phyloP scores from a whole-genome alignment of 169 alveolate genomes.

The Cryptosporidium canis region DNA sequence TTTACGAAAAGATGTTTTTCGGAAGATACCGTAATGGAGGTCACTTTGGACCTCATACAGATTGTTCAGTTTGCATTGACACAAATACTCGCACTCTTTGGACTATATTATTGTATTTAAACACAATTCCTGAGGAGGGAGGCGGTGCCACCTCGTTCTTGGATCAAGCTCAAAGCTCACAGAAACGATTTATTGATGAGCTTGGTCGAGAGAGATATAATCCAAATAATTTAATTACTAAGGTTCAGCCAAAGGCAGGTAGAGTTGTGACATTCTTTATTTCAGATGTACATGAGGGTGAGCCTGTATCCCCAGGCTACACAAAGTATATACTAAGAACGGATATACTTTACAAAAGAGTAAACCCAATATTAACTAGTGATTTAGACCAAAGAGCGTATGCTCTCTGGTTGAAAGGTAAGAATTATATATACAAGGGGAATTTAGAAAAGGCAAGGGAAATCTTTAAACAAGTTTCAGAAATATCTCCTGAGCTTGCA shows the following conservation, averaged over 20 bases:
- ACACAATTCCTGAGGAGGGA: constrained; percentile 58
- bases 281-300: constrained; percentile 79
- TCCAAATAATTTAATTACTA: constrained; percentile 17
- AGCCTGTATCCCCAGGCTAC: constrained; percentile 68
- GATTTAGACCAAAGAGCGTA: constrained; percentile 39
- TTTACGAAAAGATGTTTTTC: constrained; percentile 55
- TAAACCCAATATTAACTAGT: constrained; percentile 40
- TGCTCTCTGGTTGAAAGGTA: constrained; percentile 42
- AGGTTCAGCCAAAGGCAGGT: constrained; percentile 67
- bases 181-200: constrained; percentile 22
- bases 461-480: constrained; percentile 10
- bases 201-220: constrained; percentile 39
- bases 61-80: constrained; percentile 76
- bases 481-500: constrained; percentile 69
- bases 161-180: constrained; percentile 11
- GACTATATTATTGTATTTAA: constrained; percentile 75
- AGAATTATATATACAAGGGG: constrained; percentile 30
- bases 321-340: constrained; percentile 78
- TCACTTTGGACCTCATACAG: constrained; percentile 82
- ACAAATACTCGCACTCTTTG: constrained; percentile 78
- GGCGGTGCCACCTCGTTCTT: constrained; percentile 59
- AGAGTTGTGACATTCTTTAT: constrained; percentile 16
- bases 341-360: constrained; percentile 75
- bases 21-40: constrained; percentile 79
- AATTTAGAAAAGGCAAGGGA: constrained; percentile 12